These are phyloP conservation scores for Nothopassalora personata DNA, from an alignment of 2,329 filamentous ascomycete genomes.

Conservation along the genomic window DNA sequence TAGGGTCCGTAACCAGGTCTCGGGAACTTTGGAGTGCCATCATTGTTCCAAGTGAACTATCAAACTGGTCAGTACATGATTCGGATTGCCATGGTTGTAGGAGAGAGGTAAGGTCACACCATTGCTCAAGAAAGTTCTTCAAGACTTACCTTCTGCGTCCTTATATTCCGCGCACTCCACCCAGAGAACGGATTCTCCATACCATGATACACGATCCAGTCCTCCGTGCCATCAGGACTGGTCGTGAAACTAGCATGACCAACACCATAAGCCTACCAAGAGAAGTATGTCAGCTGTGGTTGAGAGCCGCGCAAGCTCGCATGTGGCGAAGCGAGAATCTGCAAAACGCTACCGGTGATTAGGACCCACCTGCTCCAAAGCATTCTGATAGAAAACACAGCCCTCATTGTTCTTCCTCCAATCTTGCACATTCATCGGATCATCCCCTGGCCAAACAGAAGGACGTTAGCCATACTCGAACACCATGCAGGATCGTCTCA, in stretches of 20 bases:
- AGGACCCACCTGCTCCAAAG: conserved; percentile 27
- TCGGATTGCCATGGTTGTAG: too few relatives aligned
- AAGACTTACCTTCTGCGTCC: conserved; percentile 37
- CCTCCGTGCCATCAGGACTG: conserved; percentile 43
- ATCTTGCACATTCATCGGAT: conserved; percentile 46
- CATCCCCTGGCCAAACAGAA: conserved; percentile 25
- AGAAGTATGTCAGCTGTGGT: too few relatives aligned
- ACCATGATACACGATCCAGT: conserved; percentile 52
- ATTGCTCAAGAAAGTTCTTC: not conserved
- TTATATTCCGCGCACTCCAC: conserved; percentile 45
- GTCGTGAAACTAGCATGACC: conserved; percentile 49
- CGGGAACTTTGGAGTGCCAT: conserved; percentile 46
- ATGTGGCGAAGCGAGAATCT: too few relatives aligned
- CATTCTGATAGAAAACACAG: conserved; percentile 48
- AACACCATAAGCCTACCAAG: conserved; percentile 40
- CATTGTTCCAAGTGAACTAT: conserved; percentile 44
- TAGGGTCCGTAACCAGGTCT: conserved; percentile 48
- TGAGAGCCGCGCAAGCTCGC: too few relatives aligned
- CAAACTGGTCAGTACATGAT: not conserved
- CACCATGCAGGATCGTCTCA: too few relatives aligned
- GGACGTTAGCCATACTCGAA: too few relatives aligned
- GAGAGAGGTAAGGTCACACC: too few relatives aligned
- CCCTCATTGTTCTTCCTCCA: conserved; percentile 46
- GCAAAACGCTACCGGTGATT: too few relatives aligned
- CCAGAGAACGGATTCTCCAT: conserved; percentile 46